phyloP scores from a whole-genome alignment of 2,329 filamentous ascomycete genomes.

The Penicillium brasilianum region DNA sequence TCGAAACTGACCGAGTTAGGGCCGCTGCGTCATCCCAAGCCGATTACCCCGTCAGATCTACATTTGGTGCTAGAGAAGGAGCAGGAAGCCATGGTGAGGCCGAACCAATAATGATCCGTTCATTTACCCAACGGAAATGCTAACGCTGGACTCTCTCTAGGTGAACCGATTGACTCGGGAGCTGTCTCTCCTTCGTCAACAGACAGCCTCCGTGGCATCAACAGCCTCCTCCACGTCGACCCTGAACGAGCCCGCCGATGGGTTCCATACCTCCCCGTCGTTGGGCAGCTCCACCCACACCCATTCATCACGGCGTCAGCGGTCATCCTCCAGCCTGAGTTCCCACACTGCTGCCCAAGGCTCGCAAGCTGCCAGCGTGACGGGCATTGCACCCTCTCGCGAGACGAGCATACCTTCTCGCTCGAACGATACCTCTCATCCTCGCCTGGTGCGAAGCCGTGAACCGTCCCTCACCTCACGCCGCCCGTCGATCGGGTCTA shows the following conservation, averaged over 20 bases:
- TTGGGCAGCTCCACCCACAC: conserved; percentile 57
- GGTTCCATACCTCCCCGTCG: conserved; percentile 47
- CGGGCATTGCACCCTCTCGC: conserved; percentile 51
- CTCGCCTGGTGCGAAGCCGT: conserved; percentile 44
- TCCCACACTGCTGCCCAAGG: conserved; percentile 46
- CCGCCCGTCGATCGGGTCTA: conserved; percentile 39
- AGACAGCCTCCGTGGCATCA: conserved; percentile 66
- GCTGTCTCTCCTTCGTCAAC: conserved; percentile 77
- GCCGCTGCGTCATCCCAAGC: conserved; percentile 82
- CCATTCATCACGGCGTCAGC: conserved; percentile 60
- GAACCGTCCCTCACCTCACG: conserved; percentile 50
- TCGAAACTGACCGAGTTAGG: conserved; percentile 51
- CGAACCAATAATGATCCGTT: not conserved
- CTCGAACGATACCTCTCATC: conserved; percentile 34
- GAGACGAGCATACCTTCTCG: conserved; percentile 41
- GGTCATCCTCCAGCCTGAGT: conserved; percentile 61
- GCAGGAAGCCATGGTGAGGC: conserved; percentile 84
- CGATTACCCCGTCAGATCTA: conserved; percentile 85
- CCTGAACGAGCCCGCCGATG: conserved; percentile 55
- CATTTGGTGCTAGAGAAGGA: conserved; percentile 92
- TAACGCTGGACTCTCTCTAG: conserved; percentile 51
- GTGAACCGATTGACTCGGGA: conserved; percentile 93
- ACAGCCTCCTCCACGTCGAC: conserved; percentile 63
- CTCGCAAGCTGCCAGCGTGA: conserved; percentile 44
- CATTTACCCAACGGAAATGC: not conserved